phyloP scores from a whole-genome alignment of 441 rosid genomes.

The Pelargonium myrrhifolium region DNA sequence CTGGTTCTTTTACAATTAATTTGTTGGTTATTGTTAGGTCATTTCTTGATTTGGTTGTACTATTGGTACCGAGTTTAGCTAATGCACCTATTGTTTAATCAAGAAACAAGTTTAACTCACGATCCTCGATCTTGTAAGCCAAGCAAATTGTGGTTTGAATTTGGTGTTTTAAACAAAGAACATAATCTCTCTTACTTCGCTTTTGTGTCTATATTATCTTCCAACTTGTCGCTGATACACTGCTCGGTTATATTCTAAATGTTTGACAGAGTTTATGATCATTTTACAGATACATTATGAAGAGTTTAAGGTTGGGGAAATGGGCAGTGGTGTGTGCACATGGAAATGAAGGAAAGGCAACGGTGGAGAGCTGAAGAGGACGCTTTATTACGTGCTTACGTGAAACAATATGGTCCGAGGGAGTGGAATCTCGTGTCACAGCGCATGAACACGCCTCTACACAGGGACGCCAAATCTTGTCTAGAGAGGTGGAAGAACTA shows the following conservation, averaged over 20 bases:
- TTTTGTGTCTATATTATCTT: not conserved
- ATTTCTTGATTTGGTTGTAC: not conserved
- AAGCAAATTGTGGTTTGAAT: no score
- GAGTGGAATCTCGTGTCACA: constrained; percentile 98
- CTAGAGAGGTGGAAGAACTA: constrained; percentile 93
- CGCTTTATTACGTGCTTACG: constrained; percentile 76
- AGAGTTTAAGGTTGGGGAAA: constrained; percentile 34
- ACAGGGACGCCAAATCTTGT: constrained; percentile 93
- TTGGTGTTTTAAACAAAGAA: no score
- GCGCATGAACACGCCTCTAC: constrained; percentile 83
- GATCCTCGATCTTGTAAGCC: not conserved
- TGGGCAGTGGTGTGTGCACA: constrained; percentile 51
- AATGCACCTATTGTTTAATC: no score
- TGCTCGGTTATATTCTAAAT: not conserved
- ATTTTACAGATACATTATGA: constrained; percentile 50
- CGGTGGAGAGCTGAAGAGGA: constrained; percentile 99
- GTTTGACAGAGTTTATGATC: not conserved
- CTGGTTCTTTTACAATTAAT: not conserved
- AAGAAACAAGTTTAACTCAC: no score
- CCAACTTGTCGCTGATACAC: not conserved
- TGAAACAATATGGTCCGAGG: constrained; percentile 86
- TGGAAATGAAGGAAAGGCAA: constrained; percentile 99
- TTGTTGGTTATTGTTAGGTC: not conserved
- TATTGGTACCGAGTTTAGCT: no score
- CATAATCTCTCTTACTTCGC: no score